phyloP scores from a whole-genome alignment of 768 basidiomycete genomes.

The Termitomyces sp. region DNA sequence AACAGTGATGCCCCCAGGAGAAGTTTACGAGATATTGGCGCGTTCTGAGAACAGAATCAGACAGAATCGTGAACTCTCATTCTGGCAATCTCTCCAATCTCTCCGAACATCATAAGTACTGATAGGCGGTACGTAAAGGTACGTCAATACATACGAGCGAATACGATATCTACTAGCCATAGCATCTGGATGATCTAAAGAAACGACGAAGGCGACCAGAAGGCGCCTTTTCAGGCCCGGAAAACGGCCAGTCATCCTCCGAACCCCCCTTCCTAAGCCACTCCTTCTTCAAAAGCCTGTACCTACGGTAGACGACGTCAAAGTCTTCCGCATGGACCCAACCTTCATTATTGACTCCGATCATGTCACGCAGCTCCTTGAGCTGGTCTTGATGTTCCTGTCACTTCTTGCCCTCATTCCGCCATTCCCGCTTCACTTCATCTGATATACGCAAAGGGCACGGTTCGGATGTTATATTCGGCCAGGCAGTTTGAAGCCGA shows the following conservation, averaged over 20 bases:
- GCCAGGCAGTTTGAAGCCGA: too few species aligned
- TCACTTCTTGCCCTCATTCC: background rate
- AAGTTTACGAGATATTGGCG: too few species aligned
- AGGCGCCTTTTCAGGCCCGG: background rate
- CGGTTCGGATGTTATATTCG: too few species aligned
- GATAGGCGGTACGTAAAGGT: too few species aligned
- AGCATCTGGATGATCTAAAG: background rate
- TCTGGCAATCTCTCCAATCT: too few species aligned
- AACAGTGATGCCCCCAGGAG: too few species aligned
- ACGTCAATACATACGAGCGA: too few species aligned
- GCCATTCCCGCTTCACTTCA: background rate
- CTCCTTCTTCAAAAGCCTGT: background rate
- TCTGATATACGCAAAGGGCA: too few species aligned
- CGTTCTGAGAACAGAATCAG: too few species aligned
- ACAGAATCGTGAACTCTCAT: too few species aligned
- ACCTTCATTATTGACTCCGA: background rate
- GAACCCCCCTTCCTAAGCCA: background rate
- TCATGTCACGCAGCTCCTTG: background rate
- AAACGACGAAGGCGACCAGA: background rate
- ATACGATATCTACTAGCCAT: too few species aligned
- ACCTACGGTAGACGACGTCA: background rate
- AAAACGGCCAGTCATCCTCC: background rate
- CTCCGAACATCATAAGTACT: too few species aligned
- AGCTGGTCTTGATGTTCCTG: background rate
- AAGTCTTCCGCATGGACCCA: background rate